Conservation (phyloP, 1,284 basidiomycete genomes). For the Trichosporon asahii region DNA sequence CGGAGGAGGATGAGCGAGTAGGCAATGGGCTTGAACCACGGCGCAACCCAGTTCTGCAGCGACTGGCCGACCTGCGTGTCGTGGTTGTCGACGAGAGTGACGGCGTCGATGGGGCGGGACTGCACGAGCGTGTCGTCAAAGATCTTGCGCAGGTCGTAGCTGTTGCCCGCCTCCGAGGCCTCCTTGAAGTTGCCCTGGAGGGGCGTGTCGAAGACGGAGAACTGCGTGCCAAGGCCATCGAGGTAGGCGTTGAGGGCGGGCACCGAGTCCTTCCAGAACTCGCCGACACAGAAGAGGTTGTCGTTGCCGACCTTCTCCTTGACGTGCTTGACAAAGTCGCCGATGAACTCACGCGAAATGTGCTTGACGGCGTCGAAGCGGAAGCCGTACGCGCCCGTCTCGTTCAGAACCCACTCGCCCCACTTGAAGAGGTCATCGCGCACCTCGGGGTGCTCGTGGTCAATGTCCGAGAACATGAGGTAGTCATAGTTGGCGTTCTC, state of each 20-base stretch:
- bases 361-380: conserved; percentile 81
- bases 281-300: conserved; percentile 56
- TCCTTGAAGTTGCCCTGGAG: conserved; percentile 57
- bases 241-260: conserved; percentile 44
- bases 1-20: conserved; percentile 85
- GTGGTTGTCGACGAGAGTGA: conserved; percentile 59
- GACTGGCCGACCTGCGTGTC: conserved; percentile 59
- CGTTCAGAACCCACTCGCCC: conserved; percentile 63
- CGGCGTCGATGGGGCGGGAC: conserved; percentile 58
- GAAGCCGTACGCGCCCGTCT: conserved; percentile 75
- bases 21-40: conserved; percentile 60
- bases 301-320: conserved; percentile 50
- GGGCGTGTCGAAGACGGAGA: conserved; percentile 60
- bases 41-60: conserved; percentile 57
- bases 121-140: conserved; percentile 60
- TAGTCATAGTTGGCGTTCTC: conserved; percentile 55
- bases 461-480: conserved; percentile 56
- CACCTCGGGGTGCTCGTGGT: conserved; percentile 79
- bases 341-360: conserved; percentile 54
- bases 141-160: conserved; percentile 57
- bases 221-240: conserved; percentile 54
- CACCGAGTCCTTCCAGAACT: conserved; percentile 57
- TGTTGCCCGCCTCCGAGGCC: conserved; percentile 55
- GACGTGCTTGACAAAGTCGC: conserved; percentile 57
- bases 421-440: conserved; percentile 53